A percentile compares a stretch with the other conserved stretches of the same genome.
phyloP scores from a whole-genome alignment of 2,329 filamentous ascomycete species.

The Alternaria burnsii region DNA sequence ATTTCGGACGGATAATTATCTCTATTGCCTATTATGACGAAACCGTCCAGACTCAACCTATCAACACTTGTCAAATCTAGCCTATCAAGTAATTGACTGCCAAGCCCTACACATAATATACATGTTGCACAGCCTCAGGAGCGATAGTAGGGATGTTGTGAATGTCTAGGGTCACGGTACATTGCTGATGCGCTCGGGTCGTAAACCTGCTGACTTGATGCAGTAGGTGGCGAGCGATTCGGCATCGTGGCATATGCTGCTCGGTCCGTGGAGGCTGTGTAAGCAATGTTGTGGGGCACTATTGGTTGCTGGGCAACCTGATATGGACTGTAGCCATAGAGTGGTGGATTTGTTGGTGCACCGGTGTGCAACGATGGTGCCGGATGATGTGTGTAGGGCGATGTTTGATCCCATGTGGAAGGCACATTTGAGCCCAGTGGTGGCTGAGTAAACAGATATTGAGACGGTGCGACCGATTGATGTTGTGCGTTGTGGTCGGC shows the following conservation, averaged over 20 bases:
- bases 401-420: constrained; percentile 29
- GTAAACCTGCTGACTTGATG: constrained; percentile 22
- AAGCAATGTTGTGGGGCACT: constrained; percentile 21
- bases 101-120: constrained; percentile 7
- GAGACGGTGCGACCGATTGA: constrained; percentile 12
- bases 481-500: constrained; percentile 18
- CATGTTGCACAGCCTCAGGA: constrained; percentile 31
- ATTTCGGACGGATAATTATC: neutral
- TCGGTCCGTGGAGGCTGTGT: constrained; percentile 23
- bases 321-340: constrained; percentile 27
- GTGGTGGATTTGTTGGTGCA: constrained; percentile 17
- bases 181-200: constrained; percentile 13
- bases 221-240: constrained; percentile 12
- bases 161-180: constrained; percentile 32
- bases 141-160: constrained; percentile 28
- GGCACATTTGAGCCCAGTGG: constrained; percentile 17
- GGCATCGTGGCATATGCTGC: constrained; percentile 21
- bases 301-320: constrained; percentile 24
- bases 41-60: neutral
- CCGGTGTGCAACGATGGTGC: constrained; percentile 25
- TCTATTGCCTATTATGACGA: neutral
- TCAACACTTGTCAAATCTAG: neutral
- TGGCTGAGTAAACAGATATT: constrained; percentile 23
- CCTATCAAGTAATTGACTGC: constrained; percentile 11
- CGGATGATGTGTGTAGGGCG: constrained; percentile 26